Conservation (phyloP, 768 basidiomycete genomes). For the Agaricus bisporus region DNA sequence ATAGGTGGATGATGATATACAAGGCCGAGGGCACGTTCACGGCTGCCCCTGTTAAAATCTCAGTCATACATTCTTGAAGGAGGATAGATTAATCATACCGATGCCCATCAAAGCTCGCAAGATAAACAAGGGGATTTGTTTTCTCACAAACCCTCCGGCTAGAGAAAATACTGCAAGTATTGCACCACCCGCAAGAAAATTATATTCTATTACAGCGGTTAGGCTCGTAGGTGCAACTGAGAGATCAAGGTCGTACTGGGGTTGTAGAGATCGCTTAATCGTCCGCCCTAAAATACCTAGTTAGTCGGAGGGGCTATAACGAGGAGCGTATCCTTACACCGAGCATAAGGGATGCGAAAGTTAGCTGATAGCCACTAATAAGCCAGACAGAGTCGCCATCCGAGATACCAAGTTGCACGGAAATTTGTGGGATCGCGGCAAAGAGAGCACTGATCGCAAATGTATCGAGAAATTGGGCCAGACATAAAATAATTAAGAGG, state of each 20-base stretch:
- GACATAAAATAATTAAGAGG: neutral
- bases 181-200: neutral
- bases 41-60: constrained; percentile 26
- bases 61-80: neutral
- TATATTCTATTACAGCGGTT: neutral
- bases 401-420: neutral
- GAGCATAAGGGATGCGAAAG: constrained; percentile 1
- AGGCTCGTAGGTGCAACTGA: neutral
- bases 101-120: constrained; percentile 43
- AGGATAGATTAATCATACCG: constrained; percentile 17
- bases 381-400: neutral
- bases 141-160: constrained; percentile 31
- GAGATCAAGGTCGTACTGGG: neutral
- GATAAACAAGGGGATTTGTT: constrained; percentile 38
- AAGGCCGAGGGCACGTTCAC: constrained; percentile 42
- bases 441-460: neutral
- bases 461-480: neutral
- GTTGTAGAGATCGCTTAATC: neutral
- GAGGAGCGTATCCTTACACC: neutral
- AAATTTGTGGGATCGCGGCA: neutral
- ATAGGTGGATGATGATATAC: constrained; percentile 38
- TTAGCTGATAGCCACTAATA: neutral
- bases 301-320: neutral
- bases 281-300: neutral
- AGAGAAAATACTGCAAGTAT: constrained; percentile 34